These are phyloP conservation scores for Termitomyces sp. DNA, from an alignment of 768 basidiomycete genomes.

Conservation along the genomic window DNA sequence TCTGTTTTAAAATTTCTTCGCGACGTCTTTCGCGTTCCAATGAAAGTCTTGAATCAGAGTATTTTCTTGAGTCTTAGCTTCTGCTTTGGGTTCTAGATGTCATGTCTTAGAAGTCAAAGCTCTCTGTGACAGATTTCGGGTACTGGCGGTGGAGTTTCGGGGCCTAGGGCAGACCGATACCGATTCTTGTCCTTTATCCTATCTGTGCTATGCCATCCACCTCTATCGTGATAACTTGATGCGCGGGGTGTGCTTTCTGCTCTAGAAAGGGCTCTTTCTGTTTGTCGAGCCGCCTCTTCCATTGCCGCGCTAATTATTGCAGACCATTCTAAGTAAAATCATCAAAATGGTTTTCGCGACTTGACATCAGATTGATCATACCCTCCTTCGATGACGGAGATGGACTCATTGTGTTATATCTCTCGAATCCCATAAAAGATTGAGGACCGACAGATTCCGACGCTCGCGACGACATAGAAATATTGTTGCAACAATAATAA, in stretches of 20 bases:
- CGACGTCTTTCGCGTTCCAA: background rate
- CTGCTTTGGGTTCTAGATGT: background rate
- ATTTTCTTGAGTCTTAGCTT: background rate
- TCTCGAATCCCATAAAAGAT: background rate
- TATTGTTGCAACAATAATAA: background rate
- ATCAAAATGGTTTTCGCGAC: background rate
- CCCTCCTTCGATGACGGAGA: slow-evolving; percentile 1
- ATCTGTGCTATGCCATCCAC: slow-evolving; percentile 1
- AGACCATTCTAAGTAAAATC: slow-evolving; percentile 1
- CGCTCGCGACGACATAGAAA: background rate
- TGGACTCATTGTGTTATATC: background rate
- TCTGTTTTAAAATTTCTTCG: background rate
- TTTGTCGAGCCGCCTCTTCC: slow-evolving; percentile 4
- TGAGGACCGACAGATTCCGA: background rate
- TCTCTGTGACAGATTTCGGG: background rate
- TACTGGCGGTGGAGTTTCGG: background rate
- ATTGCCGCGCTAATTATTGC: background rate
- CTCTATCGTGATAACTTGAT: background rate
- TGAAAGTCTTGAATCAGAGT: background rate
- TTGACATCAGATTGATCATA: background rate
- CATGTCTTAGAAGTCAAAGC: too few species aligned
- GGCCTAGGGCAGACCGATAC: background rate
- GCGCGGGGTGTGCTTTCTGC: background rate
- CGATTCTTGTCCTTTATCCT: background rate
- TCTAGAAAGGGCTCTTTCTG: slow-evolving; percentile 5